These are phyloP conservation scores for Phytophthora citricola DNA, from an alignment of 352 stramenopile species.

Conservation along the genomic window DNA sequence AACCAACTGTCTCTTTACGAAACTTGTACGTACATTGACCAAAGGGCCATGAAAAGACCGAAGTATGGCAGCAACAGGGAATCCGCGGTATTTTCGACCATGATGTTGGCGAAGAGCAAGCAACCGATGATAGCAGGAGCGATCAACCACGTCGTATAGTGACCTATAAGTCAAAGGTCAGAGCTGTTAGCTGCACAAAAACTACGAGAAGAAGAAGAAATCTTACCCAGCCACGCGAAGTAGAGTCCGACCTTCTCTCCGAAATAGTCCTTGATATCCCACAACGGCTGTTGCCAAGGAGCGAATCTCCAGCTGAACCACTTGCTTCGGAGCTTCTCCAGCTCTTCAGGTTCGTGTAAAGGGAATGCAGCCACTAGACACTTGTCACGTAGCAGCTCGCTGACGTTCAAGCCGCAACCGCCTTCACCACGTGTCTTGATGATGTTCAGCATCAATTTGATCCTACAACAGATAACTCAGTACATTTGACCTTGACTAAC, in stretches of 20 bases:
- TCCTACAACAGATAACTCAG: slow-evolving; percentile 27
- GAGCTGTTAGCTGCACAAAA: neutral
- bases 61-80: slow-evolving; percentile 72
- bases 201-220: neutral
- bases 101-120: slow-evolving; percentile 88
- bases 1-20: neutral
- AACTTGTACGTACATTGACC: slow-evolving; percentile 55
- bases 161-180: slow-evolving; percentile 38
- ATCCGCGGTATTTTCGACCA: slow-evolving; percentile 62
- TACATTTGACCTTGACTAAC: too few species aligned
- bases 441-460: slow-evolving; percentile 81
- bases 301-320: slow-evolving; percentile 74
- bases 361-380: slow-evolving; percentile 72
- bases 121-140: slow-evolving; percentile 90
- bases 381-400: slow-evolving; percentile 55
- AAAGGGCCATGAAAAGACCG: slow-evolving; percentile 86
- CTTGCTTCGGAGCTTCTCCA: slow-evolving; percentile 50
- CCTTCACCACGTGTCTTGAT: slow-evolving; percentile 67
- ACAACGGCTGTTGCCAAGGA: slow-evolving; percentile 65
- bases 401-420: slow-evolving; percentile 64
- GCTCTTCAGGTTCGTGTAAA: slow-evolving; percentile 63
- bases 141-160: slow-evolving; percentile 96
- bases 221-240: slow-evolving; percentile 94
- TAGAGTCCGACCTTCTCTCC: slow-evolving; percentile 96
- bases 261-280: slow-evolving; percentile 84